Evolutionary conservation across 2,329 filamentous ascomycete genomes (phyloP), one percentile per base, ranked within the genome.

Genomic region (Madurella mycetomatis): DNA sequence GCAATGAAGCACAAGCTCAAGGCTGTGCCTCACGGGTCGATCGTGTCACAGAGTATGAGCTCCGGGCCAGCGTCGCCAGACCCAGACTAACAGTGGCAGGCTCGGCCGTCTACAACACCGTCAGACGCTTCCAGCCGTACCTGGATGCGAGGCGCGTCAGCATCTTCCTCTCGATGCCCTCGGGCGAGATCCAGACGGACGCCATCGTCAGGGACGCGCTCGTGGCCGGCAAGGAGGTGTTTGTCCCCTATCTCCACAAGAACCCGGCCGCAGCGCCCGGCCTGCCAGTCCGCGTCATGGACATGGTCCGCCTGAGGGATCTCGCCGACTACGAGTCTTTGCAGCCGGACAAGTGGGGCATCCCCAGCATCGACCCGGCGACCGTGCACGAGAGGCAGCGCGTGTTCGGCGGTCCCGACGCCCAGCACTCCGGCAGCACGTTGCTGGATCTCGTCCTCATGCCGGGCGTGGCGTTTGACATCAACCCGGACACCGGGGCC

Each of bases 151-250:
- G 77, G 56, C 80, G 83, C 50, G 82, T 99, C 65, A 91, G 89
- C 63, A 79, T 99, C 53, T 99, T 95, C 69, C 78, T 99, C 15
- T 94, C 92, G 11, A 99, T 99, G 94, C 91, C 92, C 1, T 75
- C 77, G 9, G 87, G 86, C 19, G 94, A 99, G 73, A 81, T 96
- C 25, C 89, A 91, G 62, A 99, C 94, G 1, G 84, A 86, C 49
- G 76, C 78, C 47, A 90, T 97, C 51, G 90, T 97, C 9, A 82
- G 83, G 30, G 83, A 96, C 74, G 92, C 92, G 12, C 76, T 99
- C 25, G 72, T 74, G 7, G 71, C 77, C 3, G 90, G 88, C 40
- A 99, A 97, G 72, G 78, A 86, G 57, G 91, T 99, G 54, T 97
- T 90, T 69, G 85, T 99, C 46, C 94, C 94, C 0, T 96, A 94